These are phyloP conservation scores for Calonectria hongkongensis DNA, from an alignment of 2,329 filamentous ascomycete genomes.

Conservation along the genomic window DNA sequence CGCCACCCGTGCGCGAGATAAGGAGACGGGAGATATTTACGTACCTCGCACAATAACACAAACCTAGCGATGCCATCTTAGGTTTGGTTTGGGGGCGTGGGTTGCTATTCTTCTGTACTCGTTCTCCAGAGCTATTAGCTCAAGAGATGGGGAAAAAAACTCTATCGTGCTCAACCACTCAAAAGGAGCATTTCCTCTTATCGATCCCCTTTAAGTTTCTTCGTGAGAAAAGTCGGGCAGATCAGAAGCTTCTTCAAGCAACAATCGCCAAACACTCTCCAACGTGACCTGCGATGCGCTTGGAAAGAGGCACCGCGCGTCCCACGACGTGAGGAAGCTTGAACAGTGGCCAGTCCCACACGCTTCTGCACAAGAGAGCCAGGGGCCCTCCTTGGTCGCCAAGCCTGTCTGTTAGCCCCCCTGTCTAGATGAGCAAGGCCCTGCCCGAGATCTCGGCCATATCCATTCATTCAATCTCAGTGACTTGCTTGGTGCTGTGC, in stretches of 20 bases:
- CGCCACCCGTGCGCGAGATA: constrained; percentile 47
- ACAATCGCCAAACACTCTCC: constrained; percentile 21
- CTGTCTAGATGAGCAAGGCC: constrained; percentile 40
- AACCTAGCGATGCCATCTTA: constrained; percentile 25
- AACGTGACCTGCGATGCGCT: constrained; percentile 18
- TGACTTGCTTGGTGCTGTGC: constrained; percentile 34
- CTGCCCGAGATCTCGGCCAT: constrained; percentile 50
- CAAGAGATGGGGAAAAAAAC: constrained; percentile 11
- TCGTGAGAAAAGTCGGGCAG: constrained; percentile 6
- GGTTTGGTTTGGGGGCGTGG: constrained; percentile 14
- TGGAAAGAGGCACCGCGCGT: background rate
- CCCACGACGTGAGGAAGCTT: constrained; percentile 16
- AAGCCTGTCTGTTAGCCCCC: constrained; percentile 48
- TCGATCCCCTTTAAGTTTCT: constrained; percentile 15
- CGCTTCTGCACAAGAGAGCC: constrained; percentile 39
- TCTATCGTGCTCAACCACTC: constrained; percentile 14
- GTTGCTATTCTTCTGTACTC: background rate
- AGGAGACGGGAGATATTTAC: constrained; percentile 41
- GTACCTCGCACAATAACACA: constrained; percentile 37
- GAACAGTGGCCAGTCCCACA: constrained; percentile 42
- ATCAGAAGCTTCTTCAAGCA: constrained; percentile 28
- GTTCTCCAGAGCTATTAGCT: constrained; percentile 20
- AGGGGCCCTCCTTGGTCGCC: constrained; percentile 46
- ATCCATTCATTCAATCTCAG: constrained; percentile 47
- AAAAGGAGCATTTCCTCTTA: constrained; percentile 23